phyloP scores from a whole-genome alignment of 2,329 filamentous ascomycete species.

The Zopfia rhizophila region DNA sequence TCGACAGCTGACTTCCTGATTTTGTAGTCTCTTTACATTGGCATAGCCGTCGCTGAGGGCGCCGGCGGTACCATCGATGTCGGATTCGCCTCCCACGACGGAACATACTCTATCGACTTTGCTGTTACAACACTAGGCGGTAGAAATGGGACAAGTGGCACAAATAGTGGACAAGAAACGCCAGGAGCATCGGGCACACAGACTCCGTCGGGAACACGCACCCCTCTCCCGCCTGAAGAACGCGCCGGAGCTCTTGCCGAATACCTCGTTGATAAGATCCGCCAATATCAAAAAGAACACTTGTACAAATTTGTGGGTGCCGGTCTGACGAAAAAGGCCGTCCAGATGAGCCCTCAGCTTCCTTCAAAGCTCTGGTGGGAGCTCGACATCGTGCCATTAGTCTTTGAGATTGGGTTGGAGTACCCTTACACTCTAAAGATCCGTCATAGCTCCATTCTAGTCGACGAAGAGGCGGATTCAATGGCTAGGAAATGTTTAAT shows the following conservation, averaged over 20 bases:
- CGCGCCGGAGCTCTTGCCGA: conserved; percentile 59
- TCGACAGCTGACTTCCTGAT: conserved; percentile 4
- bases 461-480: conserved; percentile 84
- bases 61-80: conserved; percentile 66
- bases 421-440: not conserved
- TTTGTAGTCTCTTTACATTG: conserved; percentile 63
- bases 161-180: conserved; percentile 9
- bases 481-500: conserved; percentile 82
- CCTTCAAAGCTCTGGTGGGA: conserved; percentile 79
- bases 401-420: conserved; percentile 56
- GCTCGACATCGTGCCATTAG: conserved; percentile 78
- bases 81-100: conserved; percentile 74
- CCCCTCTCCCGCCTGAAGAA: conserved; percentile 21
- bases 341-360: conserved; percentile 70
- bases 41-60: conserved; percentile 67
- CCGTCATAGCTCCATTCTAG: conserved; percentile 64
- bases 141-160: conserved; percentile 36
- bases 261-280: conserved; percentile 67
- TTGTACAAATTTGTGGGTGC: conserved; percentile 79
- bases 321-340: conserved; percentile 71
- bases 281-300: conserved; percentile 71
- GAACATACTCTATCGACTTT: conserved; percentile 79
- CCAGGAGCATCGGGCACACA: conserved; percentile 1
- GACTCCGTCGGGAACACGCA: conserved; percentile 9
- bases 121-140: conserved; percentile 66